Base-by-base conservation (phyloP, 352 stramenopile species). In the Globisporangium nagaii region DNA sequence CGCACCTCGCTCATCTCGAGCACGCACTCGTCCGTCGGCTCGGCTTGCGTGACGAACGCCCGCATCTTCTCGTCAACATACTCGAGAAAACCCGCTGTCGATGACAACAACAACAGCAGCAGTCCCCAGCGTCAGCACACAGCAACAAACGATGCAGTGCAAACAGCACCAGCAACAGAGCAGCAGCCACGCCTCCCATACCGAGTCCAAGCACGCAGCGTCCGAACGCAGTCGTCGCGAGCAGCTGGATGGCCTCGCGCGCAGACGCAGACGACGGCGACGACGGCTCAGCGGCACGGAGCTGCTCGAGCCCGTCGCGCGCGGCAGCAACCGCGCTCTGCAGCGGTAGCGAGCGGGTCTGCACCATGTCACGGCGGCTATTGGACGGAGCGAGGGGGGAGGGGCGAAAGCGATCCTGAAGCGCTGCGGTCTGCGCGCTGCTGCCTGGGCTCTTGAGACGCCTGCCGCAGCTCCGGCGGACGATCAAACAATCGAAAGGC, bases 201-300 rank as follows among this genome's bases (percentile, higher is more conserved):
- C 83, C 79, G 7, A 90, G 68, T 35, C 84, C 79, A 27, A 93
- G 77, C 42, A 87, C 78, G 37, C 84, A 93, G 25, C 80, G 80
- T 12, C 80, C 84, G 46, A 87, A 82, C 9, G 76, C 73, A 27
- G 72, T 71, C 15, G 44, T 32, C 9, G 65, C 53, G 20, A 77
- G 62, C 32, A 34, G 9, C 20, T 37, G 58, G n/a, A 77, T 34
- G 44, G 55, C 27, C n/a, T 58, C 40, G n/a, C 34, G 45, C 17
- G 61, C 42, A 34, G 27, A 27, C 19, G 10, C 28, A 20, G 35
- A 17, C 17, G 19, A 1, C 4, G 5, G 5, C 13, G 36, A 35
- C 15, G 34, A 34, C 24, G 34, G 17, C 13, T 17, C 25, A 5
- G 43, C 30, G 24, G 8, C 9, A 37, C 43, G 32, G 0, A 59